phyloP scores from a whole-genome alignment of 305 asterid genomes.

The Fraxinus xanthoxyloides region DNA sequence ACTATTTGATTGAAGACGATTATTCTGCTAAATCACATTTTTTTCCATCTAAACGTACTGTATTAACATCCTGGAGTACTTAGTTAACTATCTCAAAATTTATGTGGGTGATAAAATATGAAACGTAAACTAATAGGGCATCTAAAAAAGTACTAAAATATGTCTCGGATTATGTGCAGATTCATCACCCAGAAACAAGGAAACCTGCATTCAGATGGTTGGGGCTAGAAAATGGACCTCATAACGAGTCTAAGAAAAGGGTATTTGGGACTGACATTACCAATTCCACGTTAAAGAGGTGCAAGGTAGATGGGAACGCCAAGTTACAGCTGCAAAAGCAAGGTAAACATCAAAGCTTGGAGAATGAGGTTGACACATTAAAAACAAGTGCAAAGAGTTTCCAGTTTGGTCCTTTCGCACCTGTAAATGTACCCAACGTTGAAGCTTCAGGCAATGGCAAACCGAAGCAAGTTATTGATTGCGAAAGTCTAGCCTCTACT shows the following conservation, averaged over 20 bases:
- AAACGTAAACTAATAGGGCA: not conserved
- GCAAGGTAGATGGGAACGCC: constrained; percentile 39
- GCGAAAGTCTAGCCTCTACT: constrained; percentile 71
- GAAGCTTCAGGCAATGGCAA: constrained; percentile 44
- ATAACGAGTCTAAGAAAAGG: constrained; percentile 63
- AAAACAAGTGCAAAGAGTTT: constrained; percentile 41
- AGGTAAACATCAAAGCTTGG: constrained; percentile 53
- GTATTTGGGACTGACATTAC: constrained; percentile 83
- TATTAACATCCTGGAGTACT: not conserved
- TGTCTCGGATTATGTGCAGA: constrained; percentile 43
- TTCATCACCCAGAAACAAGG: constrained; percentile 89
- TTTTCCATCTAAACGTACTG: not conserved
- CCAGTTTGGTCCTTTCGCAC: constrained; percentile 95
- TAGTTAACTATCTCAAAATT: not conserved
- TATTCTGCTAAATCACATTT: not conserved
- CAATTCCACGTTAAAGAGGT: constrained; percentile 61
- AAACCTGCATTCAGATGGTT: constrained; percentile 96
- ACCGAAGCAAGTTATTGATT: constrained; percentile 47
- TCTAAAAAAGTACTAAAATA: not conserved
- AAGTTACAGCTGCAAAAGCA: constrained; percentile 39
- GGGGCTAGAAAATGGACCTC: constrained; percentile 52
- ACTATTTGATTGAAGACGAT: not conserved
- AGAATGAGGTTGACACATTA: constrained; percentile 45
- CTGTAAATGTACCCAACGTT: constrained; percentile 49
- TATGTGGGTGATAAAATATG: not conserved